A percentile compares a stretch with the other conserved stretches of the same genome.
These are phyloP conservation scores for Globisporangium heterothallicum DNA, from an alignment of 352 stramenopile species.

Conservation along the genomic window DNA sequence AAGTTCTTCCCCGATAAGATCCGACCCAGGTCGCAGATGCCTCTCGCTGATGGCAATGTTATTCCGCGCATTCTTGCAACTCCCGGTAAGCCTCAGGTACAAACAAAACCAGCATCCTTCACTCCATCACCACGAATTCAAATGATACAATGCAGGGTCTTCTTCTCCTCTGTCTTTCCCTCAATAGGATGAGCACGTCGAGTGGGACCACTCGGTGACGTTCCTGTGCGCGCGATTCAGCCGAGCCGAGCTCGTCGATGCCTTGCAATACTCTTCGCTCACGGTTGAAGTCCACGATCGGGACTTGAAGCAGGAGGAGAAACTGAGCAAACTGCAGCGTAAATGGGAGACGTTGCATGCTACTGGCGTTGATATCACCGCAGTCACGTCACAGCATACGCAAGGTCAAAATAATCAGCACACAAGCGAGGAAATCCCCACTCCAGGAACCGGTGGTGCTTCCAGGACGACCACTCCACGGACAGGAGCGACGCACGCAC, in stretches of 20 bases:
- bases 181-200: slow-evolving; percentile 17
- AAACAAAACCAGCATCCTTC: no score
- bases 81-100: slow-evolving; percentile 38
- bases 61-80: slow-evolving; percentile 15
- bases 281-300: slow-evolving; percentile 65
- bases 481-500: not conserved
- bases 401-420: no score
- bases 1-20: slow-evolving; percentile 44
- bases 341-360: slow-evolving; percentile 63
- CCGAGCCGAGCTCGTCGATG: slow-evolving; percentile 35
- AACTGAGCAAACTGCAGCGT: slow-evolving; percentile 27
- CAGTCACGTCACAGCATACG: not conserved
- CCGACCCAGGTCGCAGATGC: not conserved
- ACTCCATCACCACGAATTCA: no score
- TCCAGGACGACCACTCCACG: slow-evolving; percentile 17
- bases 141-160: no score
- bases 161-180: not conserved
- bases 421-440: no score
- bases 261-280: slow-evolving; percentile 31
- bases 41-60: not conserved
- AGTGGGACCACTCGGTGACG: slow-evolving; percentile 49
- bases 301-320: slow-evolving; percentile 38
- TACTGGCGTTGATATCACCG: slow-evolving; percentile 24
- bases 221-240: slow-evolving; percentile 45
- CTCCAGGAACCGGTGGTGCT: not conserved